Percentiles rank a stretch among this genome's conserved stretches.
Evolutionary conservation across 768 basidiomycete genomes (phyloP).

Genomic region (Rhodotorula kratochvilovae): DNA sequence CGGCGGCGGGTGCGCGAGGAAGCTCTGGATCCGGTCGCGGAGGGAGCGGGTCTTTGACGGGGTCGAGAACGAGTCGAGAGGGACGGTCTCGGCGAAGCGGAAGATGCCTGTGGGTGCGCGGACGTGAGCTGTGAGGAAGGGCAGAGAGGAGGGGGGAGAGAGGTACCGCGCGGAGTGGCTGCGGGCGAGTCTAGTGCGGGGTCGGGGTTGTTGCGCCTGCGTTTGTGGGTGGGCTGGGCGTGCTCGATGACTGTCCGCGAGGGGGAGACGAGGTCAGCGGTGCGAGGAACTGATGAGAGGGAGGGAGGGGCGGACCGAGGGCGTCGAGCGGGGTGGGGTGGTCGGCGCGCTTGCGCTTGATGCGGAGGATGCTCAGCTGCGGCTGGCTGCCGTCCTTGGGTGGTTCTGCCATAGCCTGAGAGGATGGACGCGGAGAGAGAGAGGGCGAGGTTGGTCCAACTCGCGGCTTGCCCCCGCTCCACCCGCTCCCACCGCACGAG

Average conservation of each 20-base stretch:
- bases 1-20: constrained; percentile 17
- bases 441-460: not conserved
- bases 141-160: not conserved
- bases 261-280: not conserved
- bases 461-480: no score
- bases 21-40: constrained; percentile 26
- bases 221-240: constrained; percentile 11
- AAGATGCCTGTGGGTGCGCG: constrained; percentile 29
- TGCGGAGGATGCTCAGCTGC: constrained; percentile 31
- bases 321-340: constrained; percentile 37
- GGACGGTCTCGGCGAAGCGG: constrained; percentile 39
- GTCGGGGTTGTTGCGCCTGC: not conserved
- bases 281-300: not conserved
- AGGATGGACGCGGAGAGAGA: no score
- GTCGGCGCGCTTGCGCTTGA: constrained; percentile 36
- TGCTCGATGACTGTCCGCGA: constrained; percentile 33
- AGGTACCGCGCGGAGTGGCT: not conserved
- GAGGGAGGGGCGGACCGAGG: constrained; percentile 20
- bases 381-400: not conserved
- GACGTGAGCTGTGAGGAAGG: not conserved
- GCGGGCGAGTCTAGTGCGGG: not conserved
- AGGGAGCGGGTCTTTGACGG: constrained; percentile 26
- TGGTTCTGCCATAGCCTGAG: not conserved
- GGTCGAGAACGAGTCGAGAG: constrained; percentile 31
- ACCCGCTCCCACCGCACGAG: no score